Evolutionary conservation across 202 grass and related monocot genomes (phyloP).

Genomic region (Eragrostis tef): DNA sequence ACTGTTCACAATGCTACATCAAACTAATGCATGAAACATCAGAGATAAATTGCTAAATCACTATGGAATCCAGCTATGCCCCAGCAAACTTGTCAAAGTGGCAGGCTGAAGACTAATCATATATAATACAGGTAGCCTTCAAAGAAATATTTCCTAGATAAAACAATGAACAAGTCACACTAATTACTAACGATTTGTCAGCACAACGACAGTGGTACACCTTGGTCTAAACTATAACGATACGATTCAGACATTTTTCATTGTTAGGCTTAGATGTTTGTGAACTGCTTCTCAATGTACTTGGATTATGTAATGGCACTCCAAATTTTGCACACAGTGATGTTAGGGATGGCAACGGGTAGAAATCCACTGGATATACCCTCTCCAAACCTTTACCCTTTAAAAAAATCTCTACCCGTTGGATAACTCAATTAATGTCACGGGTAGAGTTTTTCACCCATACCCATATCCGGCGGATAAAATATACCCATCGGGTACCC

Average conservation of each 20-base stretch:
- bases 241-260: not conserved
- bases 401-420: too few relatives aligned
- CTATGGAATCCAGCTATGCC: not conserved
- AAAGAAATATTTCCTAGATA: not conserved
- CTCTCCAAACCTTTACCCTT: too few relatives aligned
- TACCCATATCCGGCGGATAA: too few relatives aligned
- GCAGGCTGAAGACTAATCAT: not conserved
- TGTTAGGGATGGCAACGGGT: too few relatives aligned
- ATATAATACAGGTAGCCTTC: not conserved
- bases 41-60: not conserved
- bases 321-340: not conserved
- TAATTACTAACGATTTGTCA: not conserved
- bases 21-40: not conserved
- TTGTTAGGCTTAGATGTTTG: not conserved
- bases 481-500: too few relatives aligned
- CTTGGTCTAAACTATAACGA: not conserved
- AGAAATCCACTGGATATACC: too few relatives aligned
- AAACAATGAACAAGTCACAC: not conserved
- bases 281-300: not conserved
- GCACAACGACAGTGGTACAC: not conserved
- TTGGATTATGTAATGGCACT: not conserved
- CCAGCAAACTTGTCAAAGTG: not conserved
- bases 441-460: too few relatives aligned
- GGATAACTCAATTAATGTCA: too few relatives aligned
- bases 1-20: not conserved